phyloP scores from a whole-genome alignment of 768 basidiomycete genomes.

The Tylopilus balloui region DNA sequence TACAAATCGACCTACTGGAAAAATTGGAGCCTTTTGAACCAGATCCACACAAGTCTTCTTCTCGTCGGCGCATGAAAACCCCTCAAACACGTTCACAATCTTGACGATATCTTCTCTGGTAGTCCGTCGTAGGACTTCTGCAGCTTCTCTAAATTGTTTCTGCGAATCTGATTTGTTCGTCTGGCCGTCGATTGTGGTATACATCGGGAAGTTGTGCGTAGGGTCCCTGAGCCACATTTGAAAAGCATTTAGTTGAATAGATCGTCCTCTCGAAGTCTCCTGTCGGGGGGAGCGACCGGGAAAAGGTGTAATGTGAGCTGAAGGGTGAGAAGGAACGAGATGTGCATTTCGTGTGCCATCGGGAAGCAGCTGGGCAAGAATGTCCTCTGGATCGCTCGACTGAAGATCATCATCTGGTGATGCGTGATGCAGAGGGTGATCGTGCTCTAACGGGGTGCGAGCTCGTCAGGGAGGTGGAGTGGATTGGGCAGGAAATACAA shows the following conservation, averaged over 20 bases:
- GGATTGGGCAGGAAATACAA: neutral
- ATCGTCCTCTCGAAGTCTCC: neutral
- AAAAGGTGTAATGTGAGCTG: neutral
- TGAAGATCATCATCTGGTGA: neutral
- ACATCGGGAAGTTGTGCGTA: neutral
- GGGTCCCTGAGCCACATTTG: constrained; percentile 9
- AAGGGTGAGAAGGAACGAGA: neutral
- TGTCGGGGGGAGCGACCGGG: neutral
- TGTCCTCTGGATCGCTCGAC: neutral
- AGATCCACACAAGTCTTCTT: constrained; percentile 13
- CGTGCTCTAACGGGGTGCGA: neutral
- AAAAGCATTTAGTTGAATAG: constrained; percentile 12
- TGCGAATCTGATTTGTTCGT: neutral
- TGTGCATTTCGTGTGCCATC: neutral
- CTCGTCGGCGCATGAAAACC: neutral
- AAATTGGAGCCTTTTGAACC: constrained; percentile 16
- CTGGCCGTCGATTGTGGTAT: constrained; percentile 22
- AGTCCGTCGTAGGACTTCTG: constrained; percentile 11
- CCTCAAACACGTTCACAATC: constrained; percentile 19
- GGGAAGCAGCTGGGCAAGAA: neutral
- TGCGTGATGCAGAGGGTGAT: neutral
- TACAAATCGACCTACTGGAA: constrained; percentile 19
- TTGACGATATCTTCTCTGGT: constrained; percentile 12
- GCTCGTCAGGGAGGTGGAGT: neutral
- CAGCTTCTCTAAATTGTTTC: neutral